These are phyloP conservation scores for Tagetes patula DNA, from an alignment of 129 eudicot genomes.

Conservation along the genomic window DNA sequence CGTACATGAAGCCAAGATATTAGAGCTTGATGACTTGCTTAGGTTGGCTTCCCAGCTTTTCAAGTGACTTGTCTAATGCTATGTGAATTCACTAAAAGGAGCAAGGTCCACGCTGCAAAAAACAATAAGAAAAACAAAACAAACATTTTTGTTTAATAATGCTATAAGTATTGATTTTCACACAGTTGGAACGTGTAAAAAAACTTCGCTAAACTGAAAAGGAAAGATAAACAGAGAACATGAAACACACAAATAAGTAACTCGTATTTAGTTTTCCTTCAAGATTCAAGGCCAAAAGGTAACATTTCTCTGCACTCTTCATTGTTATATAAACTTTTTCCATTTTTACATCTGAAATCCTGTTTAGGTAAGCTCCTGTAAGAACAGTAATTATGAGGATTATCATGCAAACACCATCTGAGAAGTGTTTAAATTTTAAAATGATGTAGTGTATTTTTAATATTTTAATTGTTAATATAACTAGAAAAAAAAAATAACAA, in stretches of 20 bases:
- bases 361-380: constrained; percentile 80
- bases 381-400: constrained; percentile 5
- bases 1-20: constrained; percentile 1
- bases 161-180: background rate
- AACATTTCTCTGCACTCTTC: constrained; percentile 60
- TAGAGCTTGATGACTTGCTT: constrained; percentile 82
- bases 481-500: background rate
- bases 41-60: constrained; percentile 88
- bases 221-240: background rate
- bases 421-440: background rate
- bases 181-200: background rate
- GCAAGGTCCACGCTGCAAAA: constrained; percentile 75
- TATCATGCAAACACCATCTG: background rate
- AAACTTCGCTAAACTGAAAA: background rate
- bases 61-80: constrained; percentile 86
- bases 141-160: too few relatives aligned
- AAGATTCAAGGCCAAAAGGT: constrained; percentile 64
- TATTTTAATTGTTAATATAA: background rate
- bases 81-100: constrained; percentile 60
- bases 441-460: background rate
- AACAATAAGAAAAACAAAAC: background rate
- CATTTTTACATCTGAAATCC: constrained; percentile 97
- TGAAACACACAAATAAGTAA: constrained; percentile 22
- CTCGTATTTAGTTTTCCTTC: constrained; percentile 77
- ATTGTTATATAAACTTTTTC: constrained; percentile 60